Conservation (phyloP, 306 rosid genomes). For the Myrica gale region DNA sequence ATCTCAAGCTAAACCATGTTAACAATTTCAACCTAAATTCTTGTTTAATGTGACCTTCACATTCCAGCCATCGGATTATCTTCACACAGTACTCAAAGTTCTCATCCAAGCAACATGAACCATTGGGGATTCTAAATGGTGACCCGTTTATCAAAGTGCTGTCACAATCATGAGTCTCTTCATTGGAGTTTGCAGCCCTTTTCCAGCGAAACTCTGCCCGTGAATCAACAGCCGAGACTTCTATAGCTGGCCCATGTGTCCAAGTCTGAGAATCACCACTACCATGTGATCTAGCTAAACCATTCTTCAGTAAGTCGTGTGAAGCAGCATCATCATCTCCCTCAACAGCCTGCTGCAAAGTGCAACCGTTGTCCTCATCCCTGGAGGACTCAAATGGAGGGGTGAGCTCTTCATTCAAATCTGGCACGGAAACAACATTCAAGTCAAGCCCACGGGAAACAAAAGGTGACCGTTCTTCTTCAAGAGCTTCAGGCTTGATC, state of each 20-base stretch:
- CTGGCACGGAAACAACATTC: constrained; percentile 86
- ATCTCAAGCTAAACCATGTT: constrained; percentile 99
- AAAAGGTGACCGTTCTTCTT: constrained; percentile 56
- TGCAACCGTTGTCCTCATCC: constrained; percentile 89
- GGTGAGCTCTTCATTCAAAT: constrained; percentile 89
- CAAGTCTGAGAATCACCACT: constrained; percentile 96
- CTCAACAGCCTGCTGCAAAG: constrained; percentile 84
- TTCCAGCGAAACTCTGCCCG: constrained; percentile 62
- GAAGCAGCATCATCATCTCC: constrained; percentile 96
- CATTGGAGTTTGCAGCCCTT: constrained; percentile 59
- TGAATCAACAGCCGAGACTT: constrained; percentile 89
- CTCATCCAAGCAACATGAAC: constrained; percentile 79
- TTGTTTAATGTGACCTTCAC: constrained; percentile 84
- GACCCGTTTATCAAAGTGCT: constrained; percentile 91
- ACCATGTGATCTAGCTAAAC: constrained; percentile 74
- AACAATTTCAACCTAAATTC: constrained; percentile 92
- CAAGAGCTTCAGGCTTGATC: constrained; percentile 54
- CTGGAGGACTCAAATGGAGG: constrained; percentile 94
- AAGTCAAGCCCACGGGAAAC: constrained; percentile 80
- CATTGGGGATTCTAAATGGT: constrained; percentile 55
- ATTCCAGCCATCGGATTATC: constrained; percentile 96
- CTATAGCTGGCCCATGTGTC: constrained; percentile 58
- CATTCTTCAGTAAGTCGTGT: constrained; percentile 66
- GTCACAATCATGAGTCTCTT: constrained; percentile 90
- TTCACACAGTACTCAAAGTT: constrained; percentile 96